Conservation (phyloP, 371 early-diverging fungal genomes). For the Mucor circinelloides region DNA sequence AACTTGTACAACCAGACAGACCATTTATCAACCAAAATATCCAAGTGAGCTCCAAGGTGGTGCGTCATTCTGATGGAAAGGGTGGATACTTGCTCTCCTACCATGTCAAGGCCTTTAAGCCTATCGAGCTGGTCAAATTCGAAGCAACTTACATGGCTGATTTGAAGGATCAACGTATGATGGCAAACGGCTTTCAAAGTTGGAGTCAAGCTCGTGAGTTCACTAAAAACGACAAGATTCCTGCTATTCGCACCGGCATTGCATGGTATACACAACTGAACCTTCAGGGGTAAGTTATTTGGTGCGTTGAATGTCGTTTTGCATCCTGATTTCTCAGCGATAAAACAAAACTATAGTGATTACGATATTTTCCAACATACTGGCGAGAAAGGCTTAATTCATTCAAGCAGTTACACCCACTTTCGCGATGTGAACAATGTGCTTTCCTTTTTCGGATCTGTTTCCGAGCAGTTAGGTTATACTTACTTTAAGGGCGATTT, state of each 20-base stretch:
- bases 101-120: conserved; percentile 26
- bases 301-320: conserved; percentile 10
- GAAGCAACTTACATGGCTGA: conserved; percentile 33
- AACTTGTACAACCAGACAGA: conserved; percentile 13
- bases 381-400: conserved; percentile 54
- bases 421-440: conserved; percentile 50
- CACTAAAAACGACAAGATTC: conserved; percentile 31
- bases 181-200: conserved; percentile 63
- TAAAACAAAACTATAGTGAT: conserved; percentile 35
- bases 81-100: conserved; percentile 22
- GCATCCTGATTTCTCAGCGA: conserved; percentile 9
- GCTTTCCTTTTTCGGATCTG: conserved; percentile 52
- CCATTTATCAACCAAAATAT: conserved; percentile 25
- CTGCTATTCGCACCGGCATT: conserved; percentile 38
- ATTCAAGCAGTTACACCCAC: conserved; percentile 58
- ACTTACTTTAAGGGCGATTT: conserved; percentile 59
- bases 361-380: conserved; percentile 57
- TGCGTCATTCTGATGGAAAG: conserved; percentile 20
- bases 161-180: conserved; percentile 40
- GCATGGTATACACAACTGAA: conserved; percentile 48
- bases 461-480: conserved; percentile 56
- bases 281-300: conserved; percentile 47
- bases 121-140: conserved; percentile 32
- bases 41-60: conserved; percentile 13
- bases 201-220: conserved; percentile 57